A percentile compares a stretch with the other conserved stretches of the same genome.
Evolutionary conservation across 1,284 basidiomycete genomes (phyloP).

Genomic region (Spongispora temasekensis): DNA sequence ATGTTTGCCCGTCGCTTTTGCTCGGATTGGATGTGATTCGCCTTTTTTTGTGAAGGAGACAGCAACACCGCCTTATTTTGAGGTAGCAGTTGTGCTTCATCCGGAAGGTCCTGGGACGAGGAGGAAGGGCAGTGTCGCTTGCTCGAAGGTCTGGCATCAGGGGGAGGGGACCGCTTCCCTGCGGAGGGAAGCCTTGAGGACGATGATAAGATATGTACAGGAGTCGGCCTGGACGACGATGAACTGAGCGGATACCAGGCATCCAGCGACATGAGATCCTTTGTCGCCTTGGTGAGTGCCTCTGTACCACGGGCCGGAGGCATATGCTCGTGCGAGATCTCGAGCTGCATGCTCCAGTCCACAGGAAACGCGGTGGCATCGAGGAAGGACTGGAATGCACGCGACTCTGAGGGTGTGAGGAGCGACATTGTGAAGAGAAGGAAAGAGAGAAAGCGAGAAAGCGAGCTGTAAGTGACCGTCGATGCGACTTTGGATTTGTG

Average conservation of each 20-base stretch:
- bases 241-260: conserved; percentile 26
- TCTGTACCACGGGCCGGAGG: conserved; percentile 48
- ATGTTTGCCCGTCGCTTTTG: conserved; percentile 93
- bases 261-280: conserved; percentile 43
- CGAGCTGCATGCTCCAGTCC: conserved; percentile 40
- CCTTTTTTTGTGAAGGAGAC: conserved; percentile 85
- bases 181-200: conserved; percentile 17
- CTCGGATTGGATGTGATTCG: conserved; percentile 89
- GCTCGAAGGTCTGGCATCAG: conserved; percentile 25
- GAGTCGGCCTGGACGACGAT: conserved; percentile 30
- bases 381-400: conserved; percentile 55
- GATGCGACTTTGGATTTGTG: conserved; percentile 29
- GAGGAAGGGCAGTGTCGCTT: conserved; percentile 38
- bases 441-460: no score
- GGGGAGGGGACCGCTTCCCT: conserved; percentile 33
- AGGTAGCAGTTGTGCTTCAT: conserved; percentile 17
- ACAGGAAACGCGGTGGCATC: conserved; percentile 42
- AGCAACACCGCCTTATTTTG: conserved; percentile 45
- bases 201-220: conserved; percentile 22
- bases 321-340: conserved; percentile 38
- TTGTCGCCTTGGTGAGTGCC: conserved; percentile 69
- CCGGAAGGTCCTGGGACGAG: conserved; percentile 9
- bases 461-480: no score
- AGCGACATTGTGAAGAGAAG: conserved; percentile 39
- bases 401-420: conserved; percentile 50